Evolutionary conservation across 1,284 basidiomycete genomes (phyloP), one percentile per base, ranked within the genome.

Genomic region (Stereum hirsutum): DNA sequence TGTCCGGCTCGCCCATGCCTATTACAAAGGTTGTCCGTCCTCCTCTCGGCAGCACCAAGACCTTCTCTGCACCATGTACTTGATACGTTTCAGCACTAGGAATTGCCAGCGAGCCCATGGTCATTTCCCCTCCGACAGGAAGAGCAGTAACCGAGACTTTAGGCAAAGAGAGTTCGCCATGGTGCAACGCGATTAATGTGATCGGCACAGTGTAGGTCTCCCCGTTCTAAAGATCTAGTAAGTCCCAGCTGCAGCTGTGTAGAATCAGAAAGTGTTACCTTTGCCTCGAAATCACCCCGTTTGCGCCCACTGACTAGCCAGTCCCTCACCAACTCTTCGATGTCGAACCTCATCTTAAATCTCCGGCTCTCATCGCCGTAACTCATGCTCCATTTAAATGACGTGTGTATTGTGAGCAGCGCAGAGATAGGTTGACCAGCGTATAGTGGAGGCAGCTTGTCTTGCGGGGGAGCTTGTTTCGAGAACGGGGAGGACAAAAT

Each of bases 241-340:
- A 43, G 43, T 27, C 20, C 30, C 47, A n/a, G n/a, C 17, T n/a
- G 12, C 28, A 28, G 44, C 27, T 27, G 2, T 27, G 26, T 35
- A 34, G 20, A 36, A 32, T 28, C 40, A 37, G 42, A 10, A 10
- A 17, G 26, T 49, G 69, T 46, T 52, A 84, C 86, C 60, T 63
- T 71, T 8, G 83, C 86, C 21, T 69, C 49, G 52, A 89, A 89
- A 51, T 87, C 81, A 1, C 87, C 89, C 39, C 79, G 73, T 58
- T 88, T 89, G 33, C 72, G 70, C 8, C 89, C 89, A 49, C 84
- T 86, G 11, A 92, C 74, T 2, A 91, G 66, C 89, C 89, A 92
- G 51, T 89, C 87, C 39, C 72, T 74, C 11, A 78, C 69, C 59
- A 77, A 70, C 49, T 89, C 84, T 48, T 86, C 79, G 7, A 92